Evolutionary conservation across 139 green algal species (phyloP).

Genomic region (Micromonas pusilla): DNA sequence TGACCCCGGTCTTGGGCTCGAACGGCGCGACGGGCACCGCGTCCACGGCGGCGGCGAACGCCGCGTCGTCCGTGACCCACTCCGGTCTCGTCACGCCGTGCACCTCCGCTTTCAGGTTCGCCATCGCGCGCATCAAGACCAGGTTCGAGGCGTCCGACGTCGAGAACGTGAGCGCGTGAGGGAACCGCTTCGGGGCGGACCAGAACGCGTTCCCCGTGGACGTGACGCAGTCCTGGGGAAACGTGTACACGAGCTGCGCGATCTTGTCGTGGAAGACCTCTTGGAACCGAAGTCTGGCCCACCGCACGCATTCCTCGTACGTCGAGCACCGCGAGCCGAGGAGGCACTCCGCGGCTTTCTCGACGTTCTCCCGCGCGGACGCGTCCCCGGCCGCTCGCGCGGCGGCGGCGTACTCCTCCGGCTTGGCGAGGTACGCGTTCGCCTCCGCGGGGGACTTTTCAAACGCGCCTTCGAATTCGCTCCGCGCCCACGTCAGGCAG

Average conservation of each 20-base stretch:
- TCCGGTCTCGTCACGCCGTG: conserved; percentile 56
- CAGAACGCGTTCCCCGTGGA: conserved; percentile 87
- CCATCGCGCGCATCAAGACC: conserved; percentile 59
- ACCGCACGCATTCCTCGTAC: conserved; percentile 84
- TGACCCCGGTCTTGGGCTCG: conserved; percentile 71
- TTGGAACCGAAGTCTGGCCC: conserved; percentile 60
- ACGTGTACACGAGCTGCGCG: conserved; percentile 88
- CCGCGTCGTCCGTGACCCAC: conserved; percentile 35
- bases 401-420: conserved; percentile 58
- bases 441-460: conserved; percentile 83
- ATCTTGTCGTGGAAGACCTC: conserved; percentile 78
- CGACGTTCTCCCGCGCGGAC: conserved; percentile 67
- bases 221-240: conserved; percentile 89
- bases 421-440: conserved; percentile 79
- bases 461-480: conserved; percentile 93
- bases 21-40: conserved; percentile 70
- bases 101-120: conserved; percentile 83
- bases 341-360: conserved; percentile 76
- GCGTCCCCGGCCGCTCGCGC: conserved; percentile 34
- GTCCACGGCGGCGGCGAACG: conserved; percentile 41
- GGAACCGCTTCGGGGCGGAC: conserved; percentile 96
- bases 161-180: conserved; percentile 68
- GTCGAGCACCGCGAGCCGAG: conserved; percentile 45
- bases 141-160: conserved; percentile 61
- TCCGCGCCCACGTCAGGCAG: conserved; percentile 77